A percentile compares a stretch with the other conserved stretches of the same genome.
Evolutionary conservation across 352 stramenopile genomes (phyloP).

Genomic region (Elongisporangium anandrum): DNA sequence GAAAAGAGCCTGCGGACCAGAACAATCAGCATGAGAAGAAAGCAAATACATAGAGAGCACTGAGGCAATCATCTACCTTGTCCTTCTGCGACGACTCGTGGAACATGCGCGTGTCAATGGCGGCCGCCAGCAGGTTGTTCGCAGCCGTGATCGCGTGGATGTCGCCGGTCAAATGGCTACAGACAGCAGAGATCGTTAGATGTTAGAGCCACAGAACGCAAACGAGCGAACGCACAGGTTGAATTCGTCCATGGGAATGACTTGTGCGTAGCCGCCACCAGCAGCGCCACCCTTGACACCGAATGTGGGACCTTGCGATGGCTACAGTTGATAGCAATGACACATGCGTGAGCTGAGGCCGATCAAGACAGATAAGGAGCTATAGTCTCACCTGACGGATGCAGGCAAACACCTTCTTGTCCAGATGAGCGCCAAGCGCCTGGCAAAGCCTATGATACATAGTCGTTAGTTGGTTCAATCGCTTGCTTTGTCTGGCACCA

Average conservation of each 20-base stretch:
- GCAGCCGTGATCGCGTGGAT: constrained; percentile 98
- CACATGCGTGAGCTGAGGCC: background rate
- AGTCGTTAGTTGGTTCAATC: constrained; percentile 54
- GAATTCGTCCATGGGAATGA: constrained; percentile 97
- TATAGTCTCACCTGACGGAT: constrained; percentile 89
- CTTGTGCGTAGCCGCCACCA: constrained; percentile 91
- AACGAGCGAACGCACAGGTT: constrained; percentile 89
- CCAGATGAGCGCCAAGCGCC: constrained; percentile 89
- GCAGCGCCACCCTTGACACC: constrained; percentile 94
- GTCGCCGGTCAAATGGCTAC: constrained; percentile 95
- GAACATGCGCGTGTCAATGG: constrained; percentile 98
- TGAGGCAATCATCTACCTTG: too few relatives aligned
- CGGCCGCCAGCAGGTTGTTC: constrained; percentile 97
- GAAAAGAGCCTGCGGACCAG: constrained; percentile 64
- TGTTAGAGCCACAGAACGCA: constrained; percentile 85
- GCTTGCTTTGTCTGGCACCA: background rate
- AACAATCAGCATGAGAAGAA: background rate
- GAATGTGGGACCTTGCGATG: constrained; percentile 97
- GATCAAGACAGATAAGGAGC: constrained; percentile 22
- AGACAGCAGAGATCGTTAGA: constrained; percentile 38
- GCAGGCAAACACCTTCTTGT: constrained; percentile 95
- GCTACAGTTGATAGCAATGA: constrained; percentile 32
- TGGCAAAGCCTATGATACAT: constrained; percentile 88
- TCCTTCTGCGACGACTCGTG: constrained; percentile 90
- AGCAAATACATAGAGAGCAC: too few relatives aligned